phyloP scores from a whole-genome alignment of 331 rosid genomes.

The Malus hybrid region DNA sequence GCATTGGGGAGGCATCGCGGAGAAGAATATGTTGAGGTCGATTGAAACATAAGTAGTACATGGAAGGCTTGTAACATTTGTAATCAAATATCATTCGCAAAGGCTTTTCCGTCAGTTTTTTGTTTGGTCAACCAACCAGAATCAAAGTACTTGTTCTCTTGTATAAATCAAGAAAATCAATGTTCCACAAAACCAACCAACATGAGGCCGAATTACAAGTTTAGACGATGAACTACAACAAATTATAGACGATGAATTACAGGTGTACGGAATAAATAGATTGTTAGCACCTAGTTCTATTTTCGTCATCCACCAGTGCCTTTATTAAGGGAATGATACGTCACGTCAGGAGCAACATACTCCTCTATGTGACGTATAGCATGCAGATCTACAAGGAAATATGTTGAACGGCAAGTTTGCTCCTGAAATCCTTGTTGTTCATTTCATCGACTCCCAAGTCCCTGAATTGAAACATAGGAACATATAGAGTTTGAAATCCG shows the following conservation, averaged over 20 bases:
- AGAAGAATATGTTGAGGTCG: not conserved
- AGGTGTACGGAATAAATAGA: not conserved
- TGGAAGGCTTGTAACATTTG: not conserved
- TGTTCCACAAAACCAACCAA: not conserved
- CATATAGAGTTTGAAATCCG: not conserved
- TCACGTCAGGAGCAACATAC: not conserved
- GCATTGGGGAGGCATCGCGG: not conserved
- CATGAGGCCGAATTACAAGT: not conserved
- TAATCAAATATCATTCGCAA: too few relatives aligned
- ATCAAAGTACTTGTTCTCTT: too few relatives aligned
- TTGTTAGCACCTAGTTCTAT: not conserved
- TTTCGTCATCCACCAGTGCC: not conserved
- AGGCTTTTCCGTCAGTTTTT: not conserved
- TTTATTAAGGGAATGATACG: not conserved
- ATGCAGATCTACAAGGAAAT: constrained; percentile 5
- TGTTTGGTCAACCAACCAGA: too few relatives aligned
- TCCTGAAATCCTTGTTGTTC: constrained; percentile 3
- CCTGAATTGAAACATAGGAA: constrained; percentile 10
- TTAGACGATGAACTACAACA: not conserved
- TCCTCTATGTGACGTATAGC: not conserved
- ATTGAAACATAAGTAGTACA: not conserved
- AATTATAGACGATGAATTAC: not conserved
- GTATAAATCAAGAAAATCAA: too few relatives aligned
- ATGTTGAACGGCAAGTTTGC: not conserved
- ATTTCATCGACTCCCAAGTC: constrained; percentile 1